Evolutionary conservation across 1,139 yeast genomes (phyloP).

Genomic region (Candida sp.): DNA sequence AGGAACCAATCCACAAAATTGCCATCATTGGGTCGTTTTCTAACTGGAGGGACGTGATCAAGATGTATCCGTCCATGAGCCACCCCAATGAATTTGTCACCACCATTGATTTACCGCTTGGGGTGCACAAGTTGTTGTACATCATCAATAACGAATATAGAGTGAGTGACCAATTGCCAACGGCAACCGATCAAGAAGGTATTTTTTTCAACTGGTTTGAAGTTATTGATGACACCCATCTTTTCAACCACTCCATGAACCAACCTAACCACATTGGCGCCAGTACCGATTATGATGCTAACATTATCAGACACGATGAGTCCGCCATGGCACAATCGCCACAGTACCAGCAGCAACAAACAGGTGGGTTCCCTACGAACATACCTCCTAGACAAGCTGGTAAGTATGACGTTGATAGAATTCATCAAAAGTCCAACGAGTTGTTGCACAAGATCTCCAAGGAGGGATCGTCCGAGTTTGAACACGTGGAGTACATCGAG

Average conservation of each 20-base stretch:
- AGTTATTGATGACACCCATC: constrained; percentile 54
- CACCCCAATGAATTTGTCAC: constrained; percentile 45
- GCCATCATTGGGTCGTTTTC: constrained; percentile 92
- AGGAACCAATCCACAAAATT: constrained; percentile 41
- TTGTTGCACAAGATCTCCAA: constrained; percentile 40
- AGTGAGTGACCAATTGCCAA: constrained; percentile 88
- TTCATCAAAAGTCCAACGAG: constrained; percentile 40
- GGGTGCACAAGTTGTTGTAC: constrained; percentile 93
- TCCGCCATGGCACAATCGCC: constrained; percentile 9
- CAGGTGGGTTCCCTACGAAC: constrained; percentile 4
- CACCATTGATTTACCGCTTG: constrained; percentile 66
- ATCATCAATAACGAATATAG: constrained; percentile 94
- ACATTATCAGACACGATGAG: constrained; percentile 27
- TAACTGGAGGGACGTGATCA: constrained; percentile 95
- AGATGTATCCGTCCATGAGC: constrained; percentile 45
- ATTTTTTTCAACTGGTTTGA: constrained; percentile 94
- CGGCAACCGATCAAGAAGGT: constrained; percentile 99
- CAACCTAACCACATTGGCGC: constrained; percentile 43
- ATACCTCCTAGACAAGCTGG: constrained; percentile 35
- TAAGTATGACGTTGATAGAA: constrained; percentile 40
- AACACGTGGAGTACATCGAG: constrained; percentile 42
- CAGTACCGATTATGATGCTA: constrained; percentile 46
- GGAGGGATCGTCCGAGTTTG: constrained; percentile 36
- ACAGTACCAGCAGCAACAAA: not conserved
- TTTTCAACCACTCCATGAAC: constrained; percentile 43